These are phyloP conservation scores for Talaromyces sp. DNA, from an alignment of 2,329 filamentous ascomycete genomes.

Conservation along the genomic window DNA sequence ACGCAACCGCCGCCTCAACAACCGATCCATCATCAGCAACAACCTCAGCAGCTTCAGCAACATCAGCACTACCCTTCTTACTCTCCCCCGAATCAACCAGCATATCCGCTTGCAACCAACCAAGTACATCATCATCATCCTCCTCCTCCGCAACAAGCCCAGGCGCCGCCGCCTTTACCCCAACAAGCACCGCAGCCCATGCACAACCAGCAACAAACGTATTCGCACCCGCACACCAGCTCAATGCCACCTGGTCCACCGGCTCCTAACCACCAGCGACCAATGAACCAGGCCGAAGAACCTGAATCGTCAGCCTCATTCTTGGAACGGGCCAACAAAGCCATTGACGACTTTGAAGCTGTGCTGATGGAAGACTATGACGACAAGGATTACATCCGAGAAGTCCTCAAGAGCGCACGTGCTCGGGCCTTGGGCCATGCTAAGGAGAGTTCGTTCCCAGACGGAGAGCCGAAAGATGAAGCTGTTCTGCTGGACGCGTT, in stretches of 20 bases:
- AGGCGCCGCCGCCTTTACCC: constrained; percentile 4
- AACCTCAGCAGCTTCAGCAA: constrained; percentile 1
- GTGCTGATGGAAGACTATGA: constrained; percentile 41
- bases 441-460: constrained; percentile 37
- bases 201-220: constrained; percentile 4
- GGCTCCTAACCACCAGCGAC: constrained; percentile 14
- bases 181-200: constrained; percentile 6
- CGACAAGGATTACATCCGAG: constrained; percentile 40
- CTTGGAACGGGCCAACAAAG: constrained; percentile 36
- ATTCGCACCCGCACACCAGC: not conserved
- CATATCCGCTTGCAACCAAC: constrained; percentile 7
- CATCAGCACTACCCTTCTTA: constrained; percentile 17
- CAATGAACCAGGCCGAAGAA: constrained; percentile 3
- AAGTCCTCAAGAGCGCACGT: constrained; percentile 38
- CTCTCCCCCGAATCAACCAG: constrained; percentile 14
- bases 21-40: constrained; percentile 1
- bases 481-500: constrained; percentile 37
- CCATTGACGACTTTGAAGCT: constrained; percentile 40
- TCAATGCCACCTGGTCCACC: constrained; percentile 15
- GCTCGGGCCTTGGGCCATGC: constrained; percentile 34
- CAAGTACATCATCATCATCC: not conserved
- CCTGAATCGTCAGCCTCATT: constrained; percentile 29
- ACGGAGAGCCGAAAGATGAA: constrained; percentile 39
- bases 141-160: constrained; percentile 2
- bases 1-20: constrained; percentile 7